Evolutionary conservation across 2,329 filamentous ascomycete genomes (phyloP), one percentile per base, ranked within the genome.

Genomic region (Coniochaeta sp.): DNA sequence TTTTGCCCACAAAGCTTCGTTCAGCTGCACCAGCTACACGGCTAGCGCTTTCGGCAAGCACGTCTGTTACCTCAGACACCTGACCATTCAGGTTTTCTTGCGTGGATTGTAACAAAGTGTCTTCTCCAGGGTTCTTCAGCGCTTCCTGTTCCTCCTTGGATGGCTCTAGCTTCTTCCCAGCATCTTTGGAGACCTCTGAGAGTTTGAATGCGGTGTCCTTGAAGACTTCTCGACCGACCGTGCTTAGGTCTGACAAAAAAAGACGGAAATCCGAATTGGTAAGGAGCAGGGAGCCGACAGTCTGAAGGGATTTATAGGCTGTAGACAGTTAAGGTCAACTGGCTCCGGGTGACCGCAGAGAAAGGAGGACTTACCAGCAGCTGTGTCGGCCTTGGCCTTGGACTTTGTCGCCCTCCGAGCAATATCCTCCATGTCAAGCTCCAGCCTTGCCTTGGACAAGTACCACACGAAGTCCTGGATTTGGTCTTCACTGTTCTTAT

Each of bases 391-490:
- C 67, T 83, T 87, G 4, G 83, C 80, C 71, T 86, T 89, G 19
- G 83, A 83, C 65, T 81, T 81, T 56, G 80, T 80, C 3, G 86
- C 88, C 56, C 82, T 81, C 42, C 80, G 75, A 2, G 82, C 79
- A 52, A 93, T 76, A 62, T 90, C 82, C 19, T 84, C 79, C 1
- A 86, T 78, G 66, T 93, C 87, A 3, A 93, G 74, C 1, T 83
- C 83, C 6, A 95, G 77, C 36, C 84, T 83, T n/a, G 91, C 87
- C 70, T 90, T 89, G 63, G 86, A 78, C 55, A 96, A 73, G 67
- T 88, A 92, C 92, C 92, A 97, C 42, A 96, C 79, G 64, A 97
- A 90, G 68, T 97, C 91, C 72, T 98, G 93, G 19, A 98, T 84
- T 71, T 96, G 89, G 73, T 98, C 91, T 17, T 84, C 74, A 62